These are phyloP conservation scores for Dioscorea dumetorum DNA, from an alignment of 106 monocot species.

Conservation along the genomic window DNA sequence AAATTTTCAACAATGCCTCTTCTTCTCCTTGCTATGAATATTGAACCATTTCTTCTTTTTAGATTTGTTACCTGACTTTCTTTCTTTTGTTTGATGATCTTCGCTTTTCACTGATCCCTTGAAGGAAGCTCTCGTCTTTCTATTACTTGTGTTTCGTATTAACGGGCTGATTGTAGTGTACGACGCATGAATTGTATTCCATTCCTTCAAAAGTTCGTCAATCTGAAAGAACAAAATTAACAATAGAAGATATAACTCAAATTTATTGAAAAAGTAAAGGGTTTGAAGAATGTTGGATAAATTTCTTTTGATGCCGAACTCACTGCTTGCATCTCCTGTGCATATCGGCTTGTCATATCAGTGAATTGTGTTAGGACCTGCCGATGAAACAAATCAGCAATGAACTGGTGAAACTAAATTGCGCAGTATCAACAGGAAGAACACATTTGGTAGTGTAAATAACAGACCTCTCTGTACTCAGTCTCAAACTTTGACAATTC, in stretches of 20 bases:
- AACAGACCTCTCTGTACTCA: constrained; percentile 79
- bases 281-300: too few relatives aligned
- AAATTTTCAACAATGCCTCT: constrained; percentile 50
- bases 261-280: too few relatives aligned
- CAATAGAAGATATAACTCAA: not conserved
- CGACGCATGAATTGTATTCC: constrained; percentile 71
- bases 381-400: not conserved
- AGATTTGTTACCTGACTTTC: constrained; percentile 30
- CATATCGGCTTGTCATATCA: constrained; percentile 87
- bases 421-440: too few relatives aligned
- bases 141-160: constrained; percentile 55
- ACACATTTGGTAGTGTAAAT: not conserved
- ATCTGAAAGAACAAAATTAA: constrained; percentile 37
- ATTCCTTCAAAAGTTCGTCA: constrained; percentile 78
- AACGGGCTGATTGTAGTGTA: constrained; percentile 50
- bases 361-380: constrained; percentile 90
- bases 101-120: constrained; percentile 29
- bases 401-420: not conserved
- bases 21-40: constrained; percentile 59
- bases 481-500: constrained; percentile 94
- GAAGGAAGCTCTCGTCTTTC: constrained; percentile 32
- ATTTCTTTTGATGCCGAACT: constrained; percentile 9
- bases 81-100: constrained; percentile 31
- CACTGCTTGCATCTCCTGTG: constrained; percentile 83
- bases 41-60: constrained; percentile 90